phyloP scores from a whole-genome alignment of 306 rosid species.

The Gillenia trifoliata region DNA sequence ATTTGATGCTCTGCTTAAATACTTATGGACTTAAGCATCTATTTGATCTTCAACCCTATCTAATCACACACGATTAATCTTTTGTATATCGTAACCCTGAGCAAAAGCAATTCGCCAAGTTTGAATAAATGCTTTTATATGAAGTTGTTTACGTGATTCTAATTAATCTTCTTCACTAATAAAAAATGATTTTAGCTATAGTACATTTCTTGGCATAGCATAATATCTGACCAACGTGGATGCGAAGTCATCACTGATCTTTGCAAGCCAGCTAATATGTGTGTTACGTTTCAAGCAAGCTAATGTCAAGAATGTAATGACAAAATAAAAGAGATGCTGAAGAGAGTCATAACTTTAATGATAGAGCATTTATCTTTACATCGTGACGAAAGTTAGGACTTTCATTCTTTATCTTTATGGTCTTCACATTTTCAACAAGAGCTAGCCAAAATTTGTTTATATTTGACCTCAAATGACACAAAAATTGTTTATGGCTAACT shows the following conservation, averaged over 20 bases:
- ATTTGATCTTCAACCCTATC: neutral
- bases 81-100: neutral
- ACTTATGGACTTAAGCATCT: constrained; percentile 2
- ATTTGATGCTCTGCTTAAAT: neutral
- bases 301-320: neutral
- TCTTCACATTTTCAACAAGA: too few relatives aligned
- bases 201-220: neutral
- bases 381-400: neutral
- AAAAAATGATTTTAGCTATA: neutral
- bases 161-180: neutral
- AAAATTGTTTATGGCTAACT: too few relatives aligned
- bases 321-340: neutral
- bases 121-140: constrained; percentile 7
- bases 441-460: too few relatives aligned
- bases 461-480: too few relatives aligned
- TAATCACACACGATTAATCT: neutral
- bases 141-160: neutral
- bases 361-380: neutral
- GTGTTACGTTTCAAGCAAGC: neutral
- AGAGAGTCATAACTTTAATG: too few relatives aligned
- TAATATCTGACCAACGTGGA: constrained; percentile 10
- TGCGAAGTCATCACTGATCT: constrained; percentile 5
- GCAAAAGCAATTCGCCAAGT: neutral
- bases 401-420: neutral
- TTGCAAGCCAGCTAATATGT: neutral